Base-by-base conservation (phyloP, 83 land plant genomes). In the Picea mariana region DNA sequence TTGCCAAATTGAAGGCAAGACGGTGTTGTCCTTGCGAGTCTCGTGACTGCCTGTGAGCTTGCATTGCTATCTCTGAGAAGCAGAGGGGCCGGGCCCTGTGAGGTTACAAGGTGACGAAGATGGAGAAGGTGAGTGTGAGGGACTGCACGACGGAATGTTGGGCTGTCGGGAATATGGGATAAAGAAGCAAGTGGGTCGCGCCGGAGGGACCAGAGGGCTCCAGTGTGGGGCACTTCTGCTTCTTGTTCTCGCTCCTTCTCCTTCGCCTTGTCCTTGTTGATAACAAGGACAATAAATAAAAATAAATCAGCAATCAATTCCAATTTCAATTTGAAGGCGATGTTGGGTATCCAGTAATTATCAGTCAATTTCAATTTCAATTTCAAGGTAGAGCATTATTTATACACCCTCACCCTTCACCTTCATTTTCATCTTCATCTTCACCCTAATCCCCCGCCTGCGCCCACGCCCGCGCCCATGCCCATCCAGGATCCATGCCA, bases 61-160 rank as follows among this genome's bases (percentile, higher is more conserved):
- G 58, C 23, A n/a, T 18, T 63, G 23, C 9, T 7, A 18, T 63
- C 23, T n/a, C 23, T 63, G 66, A n/a, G 20, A 63, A 63, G 66
- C 66, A 63, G 23, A n/a, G 66, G 66, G 66, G 66, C 20, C n/a
- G 20, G 66, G 66, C 66, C 20, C 66, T 63, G 66, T 63, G 66
- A 6, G 23, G 66, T 18, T 18, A 18, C 13, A 52, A 52, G 58
- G 58, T 52, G 58, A 52, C 58, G 58, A 52, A 52, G 58, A 52
- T 52, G 58, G 58, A 52, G 58, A 52, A 52, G 58, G 58, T 3
- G 13, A 52, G 58, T 52, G 58, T 11, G 58, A 52, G 58, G 66
- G 66, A 63, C 66, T 63, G 66, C 66, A 63, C 66, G 66, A 63
- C 23, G 66, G 66, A 63, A 63, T 63, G 66, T 63, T 63, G 66